These are phyloP conservation scores for Asclepias syriaca DNA, from an alignment of 257 asterid species.

Conservation along the genomic window DNA sequence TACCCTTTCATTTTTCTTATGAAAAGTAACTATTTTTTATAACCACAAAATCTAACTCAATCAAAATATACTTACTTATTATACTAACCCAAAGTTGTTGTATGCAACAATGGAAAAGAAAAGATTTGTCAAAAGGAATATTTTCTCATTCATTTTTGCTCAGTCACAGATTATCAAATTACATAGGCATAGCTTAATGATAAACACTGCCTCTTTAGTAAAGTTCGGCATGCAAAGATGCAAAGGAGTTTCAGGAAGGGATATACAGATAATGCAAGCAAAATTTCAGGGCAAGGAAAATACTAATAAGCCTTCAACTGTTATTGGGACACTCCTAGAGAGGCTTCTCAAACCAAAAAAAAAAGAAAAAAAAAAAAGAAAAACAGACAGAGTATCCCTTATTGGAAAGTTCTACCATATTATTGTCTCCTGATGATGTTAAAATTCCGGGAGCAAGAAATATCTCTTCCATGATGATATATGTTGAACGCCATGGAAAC, in stretches of 20 bases:
- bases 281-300: constrained; percentile 12
- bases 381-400: background rate
- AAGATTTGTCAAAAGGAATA: background rate
- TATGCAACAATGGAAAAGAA: background rate
- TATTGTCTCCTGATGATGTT: constrained; percentile 12
- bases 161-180: background rate
- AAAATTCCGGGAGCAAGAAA: background rate
- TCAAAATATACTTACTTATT: too few species aligned
- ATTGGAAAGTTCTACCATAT: background rate
- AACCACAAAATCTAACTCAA: too few species aligned
- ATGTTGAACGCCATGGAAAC: background rate
- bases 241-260: background rate
- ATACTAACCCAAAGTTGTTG: background rate
- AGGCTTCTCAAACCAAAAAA: background rate
- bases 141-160: background rate
- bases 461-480: background rate
- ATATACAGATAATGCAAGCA: constrained; percentile 13
- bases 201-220: background rate
- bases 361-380: background rate
- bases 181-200: background rate
- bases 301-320: background rate
- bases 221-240: background rate
- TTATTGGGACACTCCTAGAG: constrained; percentile 1
- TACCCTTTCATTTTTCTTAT: too few species aligned
- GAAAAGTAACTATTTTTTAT: too few species aligned